Conservation (phyloP, 1,139 yeast genomes). For the Sugiyamaella neomexicana region DNA sequence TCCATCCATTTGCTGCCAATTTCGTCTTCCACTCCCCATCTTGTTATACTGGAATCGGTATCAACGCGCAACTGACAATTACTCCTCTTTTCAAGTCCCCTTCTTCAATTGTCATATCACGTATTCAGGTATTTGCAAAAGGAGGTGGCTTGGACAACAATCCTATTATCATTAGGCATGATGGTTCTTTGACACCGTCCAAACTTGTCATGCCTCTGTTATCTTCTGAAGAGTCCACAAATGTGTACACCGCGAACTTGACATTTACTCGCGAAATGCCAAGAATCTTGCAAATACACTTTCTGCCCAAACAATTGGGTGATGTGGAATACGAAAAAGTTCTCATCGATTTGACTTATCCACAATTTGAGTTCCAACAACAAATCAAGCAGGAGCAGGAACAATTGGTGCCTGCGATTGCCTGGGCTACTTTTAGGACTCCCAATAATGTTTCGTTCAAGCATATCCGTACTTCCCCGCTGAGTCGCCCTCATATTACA, state of each 20-base stretch:
- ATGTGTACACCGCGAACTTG: conserved; percentile 26
- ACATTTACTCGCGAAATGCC: conserved; percentile 27
- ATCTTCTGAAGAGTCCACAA: conserved; percentile 9
- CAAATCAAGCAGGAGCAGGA: conserved; percentile 8
- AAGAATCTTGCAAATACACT: conserved; percentile 34
- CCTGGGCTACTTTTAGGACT: conserved; percentile 9
- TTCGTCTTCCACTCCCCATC: conserved; percentile 30
- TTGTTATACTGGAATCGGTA: conserved; percentile 31
- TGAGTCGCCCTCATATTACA: conserved; percentile 12
- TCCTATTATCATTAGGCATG: conserved; percentile 27
- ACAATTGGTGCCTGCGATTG: conserved; percentile 1
- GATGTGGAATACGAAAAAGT: conserved; percentile 16
- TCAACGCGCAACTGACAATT: conserved; percentile 29
- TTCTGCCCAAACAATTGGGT: conserved; percentile 32
- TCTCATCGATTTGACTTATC: conserved; percentile 15
- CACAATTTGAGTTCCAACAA: conserved; percentile 14
- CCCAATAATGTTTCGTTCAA: neutral
- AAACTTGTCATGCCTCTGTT: conserved; percentile 12
- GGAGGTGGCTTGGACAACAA: conserved; percentile 24
- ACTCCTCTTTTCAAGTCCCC: conserved; percentile 20
- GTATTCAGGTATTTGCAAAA: conserved; percentile 8
- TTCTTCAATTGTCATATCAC: neutral
- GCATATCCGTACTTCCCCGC: conserved; percentile 12
- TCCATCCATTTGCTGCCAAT: conserved; percentile 23
- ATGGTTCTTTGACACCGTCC: conserved; percentile 13